Evolutionary conservation across 2,329 filamentous ascomycete species (phyloP), one percentile per base, ranked within the genome.

Genomic region (Cyclaneusma minus): DNA sequence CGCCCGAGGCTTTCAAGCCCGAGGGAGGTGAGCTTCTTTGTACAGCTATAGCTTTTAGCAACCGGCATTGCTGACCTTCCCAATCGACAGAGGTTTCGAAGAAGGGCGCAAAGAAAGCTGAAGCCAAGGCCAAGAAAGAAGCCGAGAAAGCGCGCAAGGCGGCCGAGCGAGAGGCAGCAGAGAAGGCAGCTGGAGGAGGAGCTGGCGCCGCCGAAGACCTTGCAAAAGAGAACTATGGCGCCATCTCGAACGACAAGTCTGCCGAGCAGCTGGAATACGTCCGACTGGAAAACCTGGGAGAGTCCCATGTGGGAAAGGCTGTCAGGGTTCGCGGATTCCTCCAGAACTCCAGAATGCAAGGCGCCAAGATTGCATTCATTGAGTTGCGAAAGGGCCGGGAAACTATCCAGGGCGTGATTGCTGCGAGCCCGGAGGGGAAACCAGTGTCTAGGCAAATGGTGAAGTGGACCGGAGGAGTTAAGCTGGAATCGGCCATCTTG

Each of bases 311-410:
- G 22, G 77, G 71, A 42, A 72, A 80, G 56, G 68, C 69, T 16
- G 65, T 94, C 39, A 73, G 71, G 22, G 63, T 94, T 43, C 68
- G 83, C 19, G 82, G 71, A 16, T 82, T 80, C 60, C 66, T 94
- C 20, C 81, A 92, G 51, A 94, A 92, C 58, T 71, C 79, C 16
- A 71, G 87, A 38, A 74, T 78, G 41, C 87, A 95, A 58, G 76
- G 79, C 33, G 83, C 84, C 39, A 92, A 93, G 62, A 77, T 94
- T 59, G 78, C 73, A 21, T 94, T 94, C 56, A 56, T 94, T 42
- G 83, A 89, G 57, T 64, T 95, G 41, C 68, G 82, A 36, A 67
- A 83, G 51, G 60, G 66, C 32, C 66, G 73, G 44, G 75, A 78
- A 61, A 77, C 74, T 14, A 75, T 94, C 20, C 85, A 94, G 58